These are phyloP conservation scores for Collybiopsis luxurians DNA, from an alignment of 768 basidiomycete genomes.

Conservation along the genomic window DNA sequence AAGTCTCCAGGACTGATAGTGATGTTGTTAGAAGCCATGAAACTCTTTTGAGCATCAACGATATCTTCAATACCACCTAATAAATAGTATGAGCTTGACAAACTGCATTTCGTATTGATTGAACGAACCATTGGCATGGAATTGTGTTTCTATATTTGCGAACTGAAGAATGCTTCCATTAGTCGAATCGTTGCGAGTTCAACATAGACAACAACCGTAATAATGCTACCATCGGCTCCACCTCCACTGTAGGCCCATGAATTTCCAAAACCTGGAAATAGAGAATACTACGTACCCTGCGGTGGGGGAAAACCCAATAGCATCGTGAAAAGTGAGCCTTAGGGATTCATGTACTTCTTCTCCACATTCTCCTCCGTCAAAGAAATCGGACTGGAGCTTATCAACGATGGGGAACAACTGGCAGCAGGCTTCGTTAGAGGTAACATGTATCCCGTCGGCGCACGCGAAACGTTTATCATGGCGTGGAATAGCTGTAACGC, in stretches of 20 bases:
- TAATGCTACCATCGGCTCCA: conserved; percentile 34
- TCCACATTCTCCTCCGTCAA: conserved; percentile 27
- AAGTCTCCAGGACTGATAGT: conserved; percentile 31
- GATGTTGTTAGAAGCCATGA: conserved; percentile 21
- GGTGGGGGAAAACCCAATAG: conserved; percentile 39
- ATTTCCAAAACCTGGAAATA: neutral
- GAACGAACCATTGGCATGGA: conserved; percentile 24
- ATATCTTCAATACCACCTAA: conserved; percentile 29
- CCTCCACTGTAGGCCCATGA: conserved; percentile 15
- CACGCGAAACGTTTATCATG: conserved; percentile 21
- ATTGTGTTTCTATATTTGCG: conserved; percentile 27
- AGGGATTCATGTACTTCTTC: conserved; percentile 30
- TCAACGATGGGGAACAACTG: conserved; percentile 23
- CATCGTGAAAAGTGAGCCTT: conserved; percentile 39
- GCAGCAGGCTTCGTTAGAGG: conserved; percentile 25
- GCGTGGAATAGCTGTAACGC: neutral
- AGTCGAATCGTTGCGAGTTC: no score
- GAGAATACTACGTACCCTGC: conserved; percentile 22
- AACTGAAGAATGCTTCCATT: no score
- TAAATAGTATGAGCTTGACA: neutral
- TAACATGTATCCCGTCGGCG: conserved; percentile 25
- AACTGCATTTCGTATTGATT: no score
- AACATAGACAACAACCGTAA: no score
- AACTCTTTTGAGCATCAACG: conserved; percentile 22
- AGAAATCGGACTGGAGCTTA: conserved; percentile 21